Evolutionary conservation across 208 protist genomes (phyloP), one percentile per base, ranked within the genome.

Genomic region (Leishmania major): DNA sequence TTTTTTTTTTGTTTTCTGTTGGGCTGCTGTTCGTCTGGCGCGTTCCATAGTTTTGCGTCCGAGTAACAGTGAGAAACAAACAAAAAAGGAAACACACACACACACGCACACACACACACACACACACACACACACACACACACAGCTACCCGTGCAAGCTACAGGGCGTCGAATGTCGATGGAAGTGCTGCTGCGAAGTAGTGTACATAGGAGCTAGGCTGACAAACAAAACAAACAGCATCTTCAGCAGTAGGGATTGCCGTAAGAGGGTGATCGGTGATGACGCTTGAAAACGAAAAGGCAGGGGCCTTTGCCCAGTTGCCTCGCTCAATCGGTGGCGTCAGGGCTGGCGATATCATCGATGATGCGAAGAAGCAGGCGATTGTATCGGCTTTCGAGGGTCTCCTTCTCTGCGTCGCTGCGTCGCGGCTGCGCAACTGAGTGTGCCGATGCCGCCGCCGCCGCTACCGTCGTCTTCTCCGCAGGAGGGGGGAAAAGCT

Each of bases 331-430:
- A 10, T 37, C 28, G 25, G 53, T 28, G 5, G 35, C 37, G 57
- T 37, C 7, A 66, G 35, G 19, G 8, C 17, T 17, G 53, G 37
- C 57, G 28, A 49, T 51, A 45, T 75, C 82, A n/a, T 82, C n/a
- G 5, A 6, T 49, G 25, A 86, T 79, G 28, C 82, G 82, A n/a
- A 17, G 25, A n/a, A 86, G 37, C 77, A 86, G 71, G 25, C 47
- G 62, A 6, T 57, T 57, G 74, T 86, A 86, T 0, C 78, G 78
- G n/a, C 71, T 59, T 53, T 86, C 82, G 37, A 82, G 76, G n/a
- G 57, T 40, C 8, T 79, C 75, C 35, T 79, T 43, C 35, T 6
- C 31, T 15, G 6, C 59, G 35, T 79, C 53, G 37, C n/a, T 55
- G 75, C 59, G 25, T 17, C 37, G 35, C 25, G 35, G 37, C 19